Base-by-base conservation (phyloP, 1,139 yeast genomes). In the Pichia sp. region DNA sequence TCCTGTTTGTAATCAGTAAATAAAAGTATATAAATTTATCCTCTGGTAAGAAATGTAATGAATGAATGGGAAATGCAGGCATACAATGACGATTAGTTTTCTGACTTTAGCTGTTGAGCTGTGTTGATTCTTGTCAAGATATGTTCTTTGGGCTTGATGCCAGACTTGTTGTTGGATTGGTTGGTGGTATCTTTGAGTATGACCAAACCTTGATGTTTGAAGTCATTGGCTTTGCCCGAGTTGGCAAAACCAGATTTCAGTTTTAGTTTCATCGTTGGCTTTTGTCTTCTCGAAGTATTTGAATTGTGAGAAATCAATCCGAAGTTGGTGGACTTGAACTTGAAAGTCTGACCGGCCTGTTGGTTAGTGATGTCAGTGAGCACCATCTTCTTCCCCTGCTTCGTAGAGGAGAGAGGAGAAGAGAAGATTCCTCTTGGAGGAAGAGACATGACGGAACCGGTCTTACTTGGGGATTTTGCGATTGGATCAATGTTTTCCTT, bases 391-490 rank as follows among this genome's bases (percentile, higher is more conserved):
- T 22, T 22, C 37, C 23, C 48, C 44, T 19, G 7, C 19, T 39
- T 41, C n/a, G 41, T 40, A 21, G 50, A 46, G 31, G 46, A 36
- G 9, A 58, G 19, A 13, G 53, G 46, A 30, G 46, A 43, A 10
- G 46, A 40, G 39, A 63, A 63, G n/a, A 60, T 53, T n/a, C 66
- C 66, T 13, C 54, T 60, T 49, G 66, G 66, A 9, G 66, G 65
- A 46, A 62, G 46, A n/a, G 37, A 34, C 37, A 34, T 34, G n/a
- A 7, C 19, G 37, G 37, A 34, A 4, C 37, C 18, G 7, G n/a
- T 18, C 37, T 34, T 34, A 16, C 37, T 34, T 34, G 37, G 37
- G n/a, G 37, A 34, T n/a, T 34, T 34, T 16, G 23, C 10, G 21
- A 8, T n/a, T 39, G 54, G 47, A 12, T 44, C 41, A 8, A 44